A percentile compares a stretch with the other conserved stretches of the same genome.
Evolutionary conservation across 192 early-diverging fungal genomes (phyloP).

Genomic region (Dispira parvispora): DNA sequence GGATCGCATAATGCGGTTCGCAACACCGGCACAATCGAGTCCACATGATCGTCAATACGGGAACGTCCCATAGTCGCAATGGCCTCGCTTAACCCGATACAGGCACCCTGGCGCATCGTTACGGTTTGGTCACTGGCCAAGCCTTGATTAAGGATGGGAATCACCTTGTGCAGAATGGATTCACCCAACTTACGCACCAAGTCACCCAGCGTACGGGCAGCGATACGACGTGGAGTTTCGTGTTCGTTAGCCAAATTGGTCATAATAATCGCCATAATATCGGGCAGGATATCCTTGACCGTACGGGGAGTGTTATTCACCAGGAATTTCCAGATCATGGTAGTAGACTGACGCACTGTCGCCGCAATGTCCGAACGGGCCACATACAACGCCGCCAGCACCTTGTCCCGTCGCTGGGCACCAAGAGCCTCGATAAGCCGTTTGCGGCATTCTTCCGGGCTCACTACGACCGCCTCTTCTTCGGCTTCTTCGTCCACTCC

Average conservation of each 20-base stretch:
- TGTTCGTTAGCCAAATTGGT: slow-evolving; percentile 53
- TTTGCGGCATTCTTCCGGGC: not conserved
- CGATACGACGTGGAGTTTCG: slow-evolving; percentile 66
- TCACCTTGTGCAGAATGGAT: slow-evolving; percentile 61
- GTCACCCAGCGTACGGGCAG: slow-evolving; percentile 83
- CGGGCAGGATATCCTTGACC: slow-evolving; percentile 81
- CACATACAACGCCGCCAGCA: slow-evolving; percentile 85
- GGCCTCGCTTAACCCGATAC: slow-evolving; percentile 82
- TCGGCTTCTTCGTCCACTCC: slow-evolving; percentile 14
- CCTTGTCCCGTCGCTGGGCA: slow-evolving; percentile 61
- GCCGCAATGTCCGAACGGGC: slow-evolving; percentile 62
- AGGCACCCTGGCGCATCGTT: slow-evolving; percentile 73
- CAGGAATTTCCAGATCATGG: slow-evolving; percentile 90
- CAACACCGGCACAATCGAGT: slow-evolving; percentile 68
- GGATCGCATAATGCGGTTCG: slow-evolving; percentile 72
- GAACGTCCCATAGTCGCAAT: slow-evolving; percentile 68
- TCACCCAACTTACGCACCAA: slow-evolving; percentile 92
- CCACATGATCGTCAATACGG: slow-evolving; percentile 69
- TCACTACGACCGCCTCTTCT: not conserved
- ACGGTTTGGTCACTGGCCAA: slow-evolving; percentile 46
- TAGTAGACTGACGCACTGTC: slow-evolving; percentile 73
- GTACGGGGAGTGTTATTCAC: slow-evolving; percentile 94
- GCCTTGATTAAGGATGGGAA: slow-evolving; percentile 81
- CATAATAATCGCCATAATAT: slow-evolving; percentile 85
- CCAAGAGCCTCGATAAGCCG: slow-evolving; percentile 65